Evolutionary conservation across 306 rosid genomes (phyloP).

Genomic region (Aeschynomene evenia): DNA sequence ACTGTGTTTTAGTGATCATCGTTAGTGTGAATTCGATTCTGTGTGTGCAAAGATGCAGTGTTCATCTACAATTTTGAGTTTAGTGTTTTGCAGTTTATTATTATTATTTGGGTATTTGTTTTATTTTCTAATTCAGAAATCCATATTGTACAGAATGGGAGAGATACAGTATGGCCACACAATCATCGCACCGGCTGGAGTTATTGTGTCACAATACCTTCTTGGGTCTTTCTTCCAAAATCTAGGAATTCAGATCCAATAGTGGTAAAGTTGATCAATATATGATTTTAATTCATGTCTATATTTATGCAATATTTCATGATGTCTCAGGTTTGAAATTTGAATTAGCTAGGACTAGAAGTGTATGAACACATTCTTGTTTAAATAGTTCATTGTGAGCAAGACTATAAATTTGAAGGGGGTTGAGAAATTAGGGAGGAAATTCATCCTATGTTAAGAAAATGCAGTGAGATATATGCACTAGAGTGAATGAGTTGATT

Average conservation of each 20-base stretch:
- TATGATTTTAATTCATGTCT: conserved; percentile 37
- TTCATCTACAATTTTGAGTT: background rate
- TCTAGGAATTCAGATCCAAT: conserved; percentile 81
- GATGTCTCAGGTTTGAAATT: conserved; percentile 29
- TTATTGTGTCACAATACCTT: conserved; percentile 76
- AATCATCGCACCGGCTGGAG: conserved; percentile 82
- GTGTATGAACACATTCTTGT: background rate
- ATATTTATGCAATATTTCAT: conserved; percentile 44
- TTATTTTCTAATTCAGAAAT: conserved; percentile 19
- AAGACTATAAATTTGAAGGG: background rate
- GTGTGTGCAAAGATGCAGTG: background rate
- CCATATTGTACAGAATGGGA: conserved; percentile 66
- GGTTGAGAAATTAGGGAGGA: background rate
- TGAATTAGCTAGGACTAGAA: conserved; percentile 7
- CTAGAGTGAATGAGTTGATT: conserved; percentile 1
- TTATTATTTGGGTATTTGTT: background rate
- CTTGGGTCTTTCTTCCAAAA: conserved; percentile 81
- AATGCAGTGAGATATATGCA: background rate
- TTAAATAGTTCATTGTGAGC: conserved; percentile 9
- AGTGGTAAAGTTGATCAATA: conserved; percentile 65
- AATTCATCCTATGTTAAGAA: background rate
- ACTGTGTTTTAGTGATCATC: conserved; percentile 21
- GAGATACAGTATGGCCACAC: conserved; percentile 88
- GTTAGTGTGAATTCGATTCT: conserved; percentile 9
- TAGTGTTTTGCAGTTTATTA: background rate